Evolutionary conservation across 192 early-diverging fungal genomes (phyloP).

Genomic region (Rhizophlyctis rosea): DNA sequence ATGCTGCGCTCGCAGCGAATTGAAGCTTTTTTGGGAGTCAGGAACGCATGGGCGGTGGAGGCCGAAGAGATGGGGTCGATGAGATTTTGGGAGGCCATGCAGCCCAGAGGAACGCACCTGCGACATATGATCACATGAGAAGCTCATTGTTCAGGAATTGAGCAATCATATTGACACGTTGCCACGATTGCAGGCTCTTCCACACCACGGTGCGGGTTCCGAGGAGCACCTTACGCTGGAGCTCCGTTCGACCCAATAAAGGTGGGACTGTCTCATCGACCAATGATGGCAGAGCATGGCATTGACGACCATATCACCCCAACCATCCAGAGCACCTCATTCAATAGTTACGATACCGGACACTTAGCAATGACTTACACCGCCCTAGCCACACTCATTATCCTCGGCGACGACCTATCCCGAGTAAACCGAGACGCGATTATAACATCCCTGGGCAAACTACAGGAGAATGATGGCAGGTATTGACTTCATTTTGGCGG

Average conservation of each 20-base stretch:
- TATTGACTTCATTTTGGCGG: slow-evolving; percentile 19
- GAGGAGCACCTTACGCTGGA: slow-evolving; percentile 68
- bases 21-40: too few species aligned
- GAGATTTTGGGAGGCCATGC: too few species aligned
- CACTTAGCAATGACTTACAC: slow-evolving; percentile 80
- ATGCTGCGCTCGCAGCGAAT: neutral
- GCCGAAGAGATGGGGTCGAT: too few species aligned
- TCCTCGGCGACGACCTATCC: slow-evolving; percentile 86
- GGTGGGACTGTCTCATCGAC: neutral
- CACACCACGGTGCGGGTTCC: slow-evolving; percentile 62
- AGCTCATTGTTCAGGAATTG: slow-evolving; percentile 5
- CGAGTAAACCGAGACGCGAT: slow-evolving; percentile 76
- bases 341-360: slow-evolving; percentile 21
- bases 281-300: too few species aligned
- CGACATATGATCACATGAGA: too few species aligned
- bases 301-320: too few species aligned
- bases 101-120: too few species aligned
- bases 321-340: slow-evolving; percentile 5
- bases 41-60: too few species aligned
- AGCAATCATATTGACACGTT: too few species aligned
- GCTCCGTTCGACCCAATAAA: slow-evolving; percentile 36
- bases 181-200: slow-evolving; percentile 21
- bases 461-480: slow-evolving; percentile 79
- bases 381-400: slow-evolving; percentile 70
- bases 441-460: slow-evolving; percentile 46